Base-by-base conservation (phyloP, 305 asterid species). In the Fraxinus velutina region DNA sequence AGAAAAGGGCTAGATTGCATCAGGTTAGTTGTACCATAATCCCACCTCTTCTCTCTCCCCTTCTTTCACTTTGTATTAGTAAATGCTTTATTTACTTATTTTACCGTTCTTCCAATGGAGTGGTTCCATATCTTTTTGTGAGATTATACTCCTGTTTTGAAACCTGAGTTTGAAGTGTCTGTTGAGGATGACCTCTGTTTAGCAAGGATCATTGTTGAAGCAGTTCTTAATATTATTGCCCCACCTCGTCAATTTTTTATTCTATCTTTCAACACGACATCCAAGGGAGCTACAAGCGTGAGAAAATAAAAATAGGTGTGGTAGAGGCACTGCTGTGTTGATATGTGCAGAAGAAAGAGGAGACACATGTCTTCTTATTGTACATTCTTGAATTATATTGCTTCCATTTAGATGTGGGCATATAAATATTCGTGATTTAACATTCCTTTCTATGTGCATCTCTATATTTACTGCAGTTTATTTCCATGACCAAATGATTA, bases 1-100 rank as follows among this genome's bases (percentile, higher is more conserved):
- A 88, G 87, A 96, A 96, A 86, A 92, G 99, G 86, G 93, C 92
- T 57, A 88, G 92, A 64, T 66, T 93, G 83, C 97, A 96, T 88
- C 97, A 92, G 94, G 99, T 94, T 84, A 79, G 81, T 85, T 76
- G 17, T 77, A 4, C 34, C 75, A 64, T 30, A 68, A 73, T 62
- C 36, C 9, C 64, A 37, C 37, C 24, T 50, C 44, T n/a, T n/a
- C 72, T 55, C 71, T 60, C 55, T 60, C 50, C 36, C 36, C 68
- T 22, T 70, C 68, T 64, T 57, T 83, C 22, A 5, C 52, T 84
- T 85, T 8, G 68, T 47, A 13, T 78, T 7, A 29, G 79, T 75
- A 29, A 66, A 85, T 71, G 81, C 57, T 73, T 12, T 21, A 19
- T 27, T 36, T 22, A 2, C 72, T 50, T 44, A 29, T 83, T 55